phyloP scores from a whole-genome alignment of 768 basidiomycete species.

The Suillus lakei region DNA sequence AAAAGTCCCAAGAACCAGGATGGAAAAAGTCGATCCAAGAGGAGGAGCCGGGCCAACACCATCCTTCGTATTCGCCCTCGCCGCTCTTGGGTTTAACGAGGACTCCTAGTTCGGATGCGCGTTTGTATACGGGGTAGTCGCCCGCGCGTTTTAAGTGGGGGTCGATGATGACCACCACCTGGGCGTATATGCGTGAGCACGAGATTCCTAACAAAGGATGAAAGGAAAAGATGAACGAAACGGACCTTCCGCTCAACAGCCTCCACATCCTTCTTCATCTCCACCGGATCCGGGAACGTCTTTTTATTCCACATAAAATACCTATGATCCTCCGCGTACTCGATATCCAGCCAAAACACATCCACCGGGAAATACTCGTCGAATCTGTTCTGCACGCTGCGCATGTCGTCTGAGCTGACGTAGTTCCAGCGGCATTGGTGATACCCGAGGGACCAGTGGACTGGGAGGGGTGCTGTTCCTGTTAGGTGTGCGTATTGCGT shows the following conservation, averaged over 20 bases:
- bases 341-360: conserved; percentile 97
- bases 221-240: no score
- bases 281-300: conserved; percentile 91
- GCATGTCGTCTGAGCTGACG: conserved; percentile 85
- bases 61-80: conserved; percentile 80
- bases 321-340: conserved; percentile 91
- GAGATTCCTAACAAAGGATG: not conserved
- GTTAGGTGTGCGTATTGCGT: conserved; percentile 85
- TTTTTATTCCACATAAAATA: conserved; percentile 98
- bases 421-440: conserved; percentile 99
- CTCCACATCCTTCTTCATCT: conserved; percentile 91
- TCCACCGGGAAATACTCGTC: conserved; percentile 97
- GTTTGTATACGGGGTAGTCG: conserved; percentile 81
- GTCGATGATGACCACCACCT: conserved; percentile 99
- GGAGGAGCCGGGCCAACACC: no score
- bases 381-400: conserved; percentile 83
- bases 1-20: no score
- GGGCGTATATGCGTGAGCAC: not conserved
- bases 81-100: conserved; percentile 84
- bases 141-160: conserved; percentile 90
- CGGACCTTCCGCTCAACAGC: conserved; percentile 82
- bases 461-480: conserved; percentile 86
- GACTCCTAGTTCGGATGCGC: conserved; percentile 80
- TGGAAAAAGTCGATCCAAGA: no score
- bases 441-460: conserved; percentile 90